Conservation (phyloP, 257 asterid genomes). For the Avicennia marina region DNA sequence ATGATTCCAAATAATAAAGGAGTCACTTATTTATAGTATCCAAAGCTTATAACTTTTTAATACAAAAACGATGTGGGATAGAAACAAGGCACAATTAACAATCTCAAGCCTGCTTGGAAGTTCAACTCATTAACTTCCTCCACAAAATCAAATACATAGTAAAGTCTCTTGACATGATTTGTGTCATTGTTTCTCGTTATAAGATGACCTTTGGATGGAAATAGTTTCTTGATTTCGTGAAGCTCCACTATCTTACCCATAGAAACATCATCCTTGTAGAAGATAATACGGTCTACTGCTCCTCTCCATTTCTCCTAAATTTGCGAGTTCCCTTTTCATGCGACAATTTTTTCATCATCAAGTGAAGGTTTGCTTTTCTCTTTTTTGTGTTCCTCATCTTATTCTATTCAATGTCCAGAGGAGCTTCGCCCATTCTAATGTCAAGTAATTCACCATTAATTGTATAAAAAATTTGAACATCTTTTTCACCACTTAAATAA, state of each 20-base stretch:
- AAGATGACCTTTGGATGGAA: constrained; percentile 56
- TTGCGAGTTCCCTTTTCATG: constrained; percentile 44
- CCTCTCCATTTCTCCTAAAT: constrained; percentile 55
- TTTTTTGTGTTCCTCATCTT: constrained; percentile 20
- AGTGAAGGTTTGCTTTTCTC: constrained; percentile 26
- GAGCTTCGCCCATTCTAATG: constrained; percentile 23
- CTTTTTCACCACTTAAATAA: constrained; percentile 11
- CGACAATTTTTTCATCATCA: constrained; percentile 18
- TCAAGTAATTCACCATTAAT: constrained; percentile 17
- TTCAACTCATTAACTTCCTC: constrained; percentile 52
- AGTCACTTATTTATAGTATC: too few species aligned
- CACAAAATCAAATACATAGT: constrained; percentile 49
- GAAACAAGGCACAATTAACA: too few species aligned
- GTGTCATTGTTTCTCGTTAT: constrained; percentile 46
- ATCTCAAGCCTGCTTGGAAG: constrained; percentile 41
- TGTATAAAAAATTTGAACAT: constrained; percentile 19
- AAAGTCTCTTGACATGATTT: constrained; percentile 50
- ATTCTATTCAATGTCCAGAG: constrained; percentile 23
- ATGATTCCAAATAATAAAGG: too few species aligned
- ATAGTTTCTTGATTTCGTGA: constrained; percentile 48
- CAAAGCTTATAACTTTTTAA: too few species aligned
- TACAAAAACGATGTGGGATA: too few species aligned
- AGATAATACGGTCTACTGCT: constrained; percentile 57
- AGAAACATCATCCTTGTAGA: constrained; percentile 35
- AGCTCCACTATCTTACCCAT: constrained; percentile 43